Evolutionary conservation across 495 filamentous ascomycete genomes (phyloP).

Genomic region (Annulohypoxylon nitens): DNA sequence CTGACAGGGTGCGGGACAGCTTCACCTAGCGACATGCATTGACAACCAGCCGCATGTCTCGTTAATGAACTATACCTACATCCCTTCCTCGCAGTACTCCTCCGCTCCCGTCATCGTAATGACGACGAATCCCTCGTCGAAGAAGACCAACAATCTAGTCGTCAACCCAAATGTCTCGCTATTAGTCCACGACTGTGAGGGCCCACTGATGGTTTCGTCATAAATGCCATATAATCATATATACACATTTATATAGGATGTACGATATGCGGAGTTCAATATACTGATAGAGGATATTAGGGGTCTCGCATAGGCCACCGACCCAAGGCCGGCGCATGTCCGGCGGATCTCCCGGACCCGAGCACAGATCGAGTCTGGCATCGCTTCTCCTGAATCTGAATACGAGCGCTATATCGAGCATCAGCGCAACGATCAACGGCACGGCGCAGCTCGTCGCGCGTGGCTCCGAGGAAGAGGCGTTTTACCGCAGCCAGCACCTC

Average conservation of each 20-base stretch:
- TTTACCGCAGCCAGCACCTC: conserved; percentile 83
- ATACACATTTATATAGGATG: background rate
- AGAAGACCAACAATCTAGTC: conserved; percentile 88
- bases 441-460: conserved; percentile 76
- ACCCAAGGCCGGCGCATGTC: conserved; percentile 72
- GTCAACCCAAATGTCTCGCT: conserved; percentile 91
- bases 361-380: conserved; percentile 76
- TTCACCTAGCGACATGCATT: conserved; percentile 92
- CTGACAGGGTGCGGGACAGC: conserved; percentile 63
- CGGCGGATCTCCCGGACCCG: conserved; percentile 73
- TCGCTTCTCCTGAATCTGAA: conserved; percentile 89
- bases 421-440: conserved; percentile 93
- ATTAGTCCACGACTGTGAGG: conserved; percentile 91
- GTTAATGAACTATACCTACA: conserved; percentile 99
- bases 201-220: background rate
- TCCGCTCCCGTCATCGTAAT: conserved; percentile 85
- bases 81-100: conserved; percentile 83
- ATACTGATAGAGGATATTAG: conserved; percentile 35
- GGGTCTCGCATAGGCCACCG: conserved; percentile 92
- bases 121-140: conserved; percentile 90
- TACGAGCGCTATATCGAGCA: conserved; percentile 85
- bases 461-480: conserved; percentile 83
- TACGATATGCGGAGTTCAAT: background rate
- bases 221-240: background rate
- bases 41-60: conserved; percentile 90